These are phyloP conservation scores for Scheffersomyces titani DNA, from an alignment of 1,139 yeast genomes.

Conservation along the genomic window DNA sequence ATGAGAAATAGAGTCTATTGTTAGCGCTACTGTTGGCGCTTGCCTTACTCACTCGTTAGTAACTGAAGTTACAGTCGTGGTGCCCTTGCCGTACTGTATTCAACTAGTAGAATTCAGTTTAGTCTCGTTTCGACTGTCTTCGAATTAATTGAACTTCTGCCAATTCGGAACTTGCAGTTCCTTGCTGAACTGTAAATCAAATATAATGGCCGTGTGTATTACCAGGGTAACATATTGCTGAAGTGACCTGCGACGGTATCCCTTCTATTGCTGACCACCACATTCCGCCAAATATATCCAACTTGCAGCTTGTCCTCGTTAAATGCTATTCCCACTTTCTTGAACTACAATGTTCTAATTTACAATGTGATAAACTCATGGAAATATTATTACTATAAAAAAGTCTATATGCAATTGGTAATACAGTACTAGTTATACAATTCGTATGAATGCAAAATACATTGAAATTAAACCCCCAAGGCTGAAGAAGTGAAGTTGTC, in stretches of 20 bases:
- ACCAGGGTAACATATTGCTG: neutral
- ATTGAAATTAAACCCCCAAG: neutral
- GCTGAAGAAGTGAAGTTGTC: neutral
- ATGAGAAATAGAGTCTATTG: neutral
- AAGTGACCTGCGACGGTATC: neutral
- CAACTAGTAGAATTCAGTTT: neutral
- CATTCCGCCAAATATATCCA: neutral
- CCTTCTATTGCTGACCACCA: neutral
- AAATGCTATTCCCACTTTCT: neutral
- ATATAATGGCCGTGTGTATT: neutral
- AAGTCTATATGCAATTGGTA: neutral
- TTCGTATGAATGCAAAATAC: neutral
- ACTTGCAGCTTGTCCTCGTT: neutral
- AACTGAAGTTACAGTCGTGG: neutral
- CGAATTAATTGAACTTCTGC: neutral
- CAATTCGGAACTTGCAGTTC: neutral
- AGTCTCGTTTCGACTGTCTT: neutral
- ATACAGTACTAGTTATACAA: neutral
- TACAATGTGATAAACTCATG: neutral
- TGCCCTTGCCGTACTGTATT: neutral
- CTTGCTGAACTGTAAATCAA: neutral
- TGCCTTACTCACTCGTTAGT: neutral
- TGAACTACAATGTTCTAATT: neutral
- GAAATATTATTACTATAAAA: neutral
- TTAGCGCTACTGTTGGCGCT: neutral